A percentile compares a stretch with the other conserved stretches of the same genome.
phyloP scores from a whole-genome alignment of 1,284 basidiomycete genomes.

The Microbotryum scabiosae region DNA sequence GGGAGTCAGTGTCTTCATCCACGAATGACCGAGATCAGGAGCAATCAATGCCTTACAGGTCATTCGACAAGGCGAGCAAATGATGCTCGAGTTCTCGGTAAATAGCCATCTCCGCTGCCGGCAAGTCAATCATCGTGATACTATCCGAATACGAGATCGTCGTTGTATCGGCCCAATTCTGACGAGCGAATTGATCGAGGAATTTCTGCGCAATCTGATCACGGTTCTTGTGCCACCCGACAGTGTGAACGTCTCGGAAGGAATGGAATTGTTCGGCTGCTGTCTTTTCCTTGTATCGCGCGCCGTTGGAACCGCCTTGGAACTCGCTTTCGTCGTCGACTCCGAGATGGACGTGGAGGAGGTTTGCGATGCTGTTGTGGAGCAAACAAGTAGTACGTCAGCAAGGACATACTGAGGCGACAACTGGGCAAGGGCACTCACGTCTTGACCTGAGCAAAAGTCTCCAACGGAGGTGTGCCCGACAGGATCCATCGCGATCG shows the following conservation, averaged over 20 bases:
- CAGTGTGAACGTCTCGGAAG: constrained; percentile 84
- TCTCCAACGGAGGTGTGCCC: constrained; percentile 84
- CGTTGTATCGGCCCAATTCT: constrained; percentile 95
- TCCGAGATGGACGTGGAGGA: constrained; percentile 77
- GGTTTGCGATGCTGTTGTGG: constrained; percentile 58
- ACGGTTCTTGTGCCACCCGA: constrained; percentile 84
- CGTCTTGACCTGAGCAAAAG: constrained; percentile 83
- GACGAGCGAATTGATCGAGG: constrained; percentile 37
- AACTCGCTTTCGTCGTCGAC: constrained; percentile 83
- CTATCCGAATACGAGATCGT: constrained; percentile 76
- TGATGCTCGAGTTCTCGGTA: constrained; percentile 95
- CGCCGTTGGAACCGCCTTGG: constrained; percentile 45
- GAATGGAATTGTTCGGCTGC: constrained; percentile 90
- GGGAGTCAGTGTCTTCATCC: background rate
- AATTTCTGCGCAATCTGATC: constrained; percentile 70
- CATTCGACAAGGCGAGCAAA: constrained; percentile 69
- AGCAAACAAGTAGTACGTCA: background rate
- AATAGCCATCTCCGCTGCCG: constrained; percentile 87
- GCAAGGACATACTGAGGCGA: background rate
- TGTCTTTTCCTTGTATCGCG: constrained; percentile 71
- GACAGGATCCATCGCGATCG: constrained; percentile 90
- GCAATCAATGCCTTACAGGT: constrained; percentile 28
- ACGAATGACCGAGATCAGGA: too few species aligned
- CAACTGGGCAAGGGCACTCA: constrained; percentile 15
- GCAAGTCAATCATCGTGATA: constrained; percentile 61